A percentile compares a stretch with the other conserved stretches of the same genome.
Conservation (phyloP, 345 rosid species). For the Euphorbia pulcherrima region DNA sequence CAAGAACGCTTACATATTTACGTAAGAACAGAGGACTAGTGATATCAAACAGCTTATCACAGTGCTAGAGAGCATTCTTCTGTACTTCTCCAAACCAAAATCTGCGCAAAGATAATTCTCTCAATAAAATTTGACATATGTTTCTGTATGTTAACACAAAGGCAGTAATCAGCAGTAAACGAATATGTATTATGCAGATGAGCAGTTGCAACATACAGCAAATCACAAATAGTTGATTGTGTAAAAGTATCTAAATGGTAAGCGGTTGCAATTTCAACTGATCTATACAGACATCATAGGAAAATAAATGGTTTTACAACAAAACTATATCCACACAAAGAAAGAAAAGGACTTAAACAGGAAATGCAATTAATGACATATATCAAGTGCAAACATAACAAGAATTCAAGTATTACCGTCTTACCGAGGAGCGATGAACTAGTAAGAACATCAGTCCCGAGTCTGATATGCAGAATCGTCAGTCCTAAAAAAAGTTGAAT, state of each 20-base stretch:
- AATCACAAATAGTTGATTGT: no score
- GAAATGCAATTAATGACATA: background rate
- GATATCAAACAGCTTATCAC: conserved; percentile 15
- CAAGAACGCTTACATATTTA: no score
- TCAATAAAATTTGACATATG: background rate
- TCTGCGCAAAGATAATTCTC: background rate
- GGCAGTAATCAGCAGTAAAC: background rate
- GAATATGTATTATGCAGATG: background rate
- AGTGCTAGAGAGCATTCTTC: conserved; percentile 18
- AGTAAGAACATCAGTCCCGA: background rate
- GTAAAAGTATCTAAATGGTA: no score
- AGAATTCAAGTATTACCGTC: background rate
- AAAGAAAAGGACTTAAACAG: background rate
- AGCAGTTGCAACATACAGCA: no score
- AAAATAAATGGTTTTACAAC: background rate
- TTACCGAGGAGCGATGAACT: conserved; percentile 14
- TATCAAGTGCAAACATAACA: background rate
- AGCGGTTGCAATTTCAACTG: no score
- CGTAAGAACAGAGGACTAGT: no score
- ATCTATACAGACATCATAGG: no score
- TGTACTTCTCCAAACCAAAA: conserved; percentile 24
- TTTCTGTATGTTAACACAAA: background rate
- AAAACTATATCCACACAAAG: background rate
- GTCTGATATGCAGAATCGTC: background rate
- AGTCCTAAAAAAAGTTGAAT: background rate